Conservation (phyloP, 2,329 filamentous ascomycete genomes). For the Calonectria ilicicola region DNA sequence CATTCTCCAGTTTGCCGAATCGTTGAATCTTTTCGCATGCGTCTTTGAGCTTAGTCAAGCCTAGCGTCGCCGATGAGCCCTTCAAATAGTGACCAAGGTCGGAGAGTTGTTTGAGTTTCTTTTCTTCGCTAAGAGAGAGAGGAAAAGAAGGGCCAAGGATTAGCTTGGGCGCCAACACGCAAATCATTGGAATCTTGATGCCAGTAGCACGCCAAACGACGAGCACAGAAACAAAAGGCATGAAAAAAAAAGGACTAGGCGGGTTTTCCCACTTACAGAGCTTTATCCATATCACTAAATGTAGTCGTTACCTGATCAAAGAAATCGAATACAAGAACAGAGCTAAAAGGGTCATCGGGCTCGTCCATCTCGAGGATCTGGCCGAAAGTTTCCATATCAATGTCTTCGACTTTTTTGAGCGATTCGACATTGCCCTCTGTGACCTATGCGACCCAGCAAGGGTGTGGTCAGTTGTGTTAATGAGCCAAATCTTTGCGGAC, state of each 20-base stretch:
- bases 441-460: constrained; percentile 44
- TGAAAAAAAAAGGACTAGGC: neutral
- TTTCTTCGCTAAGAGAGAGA: constrained; percentile 64
- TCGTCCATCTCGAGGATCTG: constrained; percentile 99
- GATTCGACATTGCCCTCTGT: constrained; percentile 62
- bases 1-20: constrained; percentile 85
- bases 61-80: constrained; percentile 94
- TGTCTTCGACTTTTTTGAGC: constrained; percentile 75
- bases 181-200: neutral
- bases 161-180: constrained; percentile 1
- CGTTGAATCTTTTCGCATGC: constrained; percentile 97
- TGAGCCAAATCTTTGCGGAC: neutral
- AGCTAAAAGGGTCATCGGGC: constrained; percentile 87
- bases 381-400: constrained; percentile 85
- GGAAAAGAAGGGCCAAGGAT: neutral
- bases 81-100: constrained; percentile 95
- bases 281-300: constrained; percentile 84
- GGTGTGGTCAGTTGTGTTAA: constrained; percentile 23
- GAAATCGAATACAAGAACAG: constrained; percentile 89
- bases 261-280: constrained; percentile 74
- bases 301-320: constrained; percentile 91
- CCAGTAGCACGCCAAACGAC: neutral
- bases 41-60: constrained; percentile 90
- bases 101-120: constrained; percentile 81
- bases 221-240: neutral